Percentiles rank a stretch among this genome's conserved stretches.
phyloP scores from a whole-genome alignment of 2,329 filamentous ascomycete species.

The Aureobasidium subglaciale region DNA sequence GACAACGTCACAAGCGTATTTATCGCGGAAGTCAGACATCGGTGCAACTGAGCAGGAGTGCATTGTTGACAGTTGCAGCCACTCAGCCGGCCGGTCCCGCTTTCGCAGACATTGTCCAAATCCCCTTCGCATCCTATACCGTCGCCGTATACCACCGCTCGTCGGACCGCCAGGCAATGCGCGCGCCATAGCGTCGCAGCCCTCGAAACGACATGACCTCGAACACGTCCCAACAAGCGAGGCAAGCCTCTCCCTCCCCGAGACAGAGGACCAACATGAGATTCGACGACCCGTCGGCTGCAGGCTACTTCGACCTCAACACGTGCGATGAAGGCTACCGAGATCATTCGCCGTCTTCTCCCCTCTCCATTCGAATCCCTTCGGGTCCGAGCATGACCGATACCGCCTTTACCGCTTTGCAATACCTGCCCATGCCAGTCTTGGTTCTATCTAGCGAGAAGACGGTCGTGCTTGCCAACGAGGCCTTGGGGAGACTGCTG shows the following conservation, averaged over 20 bases:
- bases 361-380: slow-evolving; percentile 29
- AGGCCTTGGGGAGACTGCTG: slow-evolving; percentile 64
- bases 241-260: slow-evolving; percentile 3
- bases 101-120: neutral
- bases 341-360: slow-evolving; percentile 15
- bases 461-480: slow-evolving; percentile 65
- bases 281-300: neutral
- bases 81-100: slow-evolving; percentile 4
- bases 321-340: slow-evolving; percentile 15
- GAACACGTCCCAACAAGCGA: neutral
- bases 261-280: slow-evolving; percentile 6
- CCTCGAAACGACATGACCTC: neutral
- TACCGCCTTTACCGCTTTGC: slow-evolving; percentile 58
- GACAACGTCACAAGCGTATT: neutral
- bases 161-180: slow-evolving; percentile 4
- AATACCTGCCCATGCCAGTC: slow-evolving; percentile 66
- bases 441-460: slow-evolving; percentile 62
- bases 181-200: slow-evolving; percentile 9
- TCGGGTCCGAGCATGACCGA: slow-evolving; percentile 26
- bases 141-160: neutral
- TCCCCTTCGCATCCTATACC: neutral
- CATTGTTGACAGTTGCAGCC: neutral
- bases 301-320: slow-evolving; percentile 17
- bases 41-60: neutral
- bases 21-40: neutral